Evolutionary conservation across 768 basidiomycete species (phyloP).

Genomic region (Collybia mongolica): DNA sequence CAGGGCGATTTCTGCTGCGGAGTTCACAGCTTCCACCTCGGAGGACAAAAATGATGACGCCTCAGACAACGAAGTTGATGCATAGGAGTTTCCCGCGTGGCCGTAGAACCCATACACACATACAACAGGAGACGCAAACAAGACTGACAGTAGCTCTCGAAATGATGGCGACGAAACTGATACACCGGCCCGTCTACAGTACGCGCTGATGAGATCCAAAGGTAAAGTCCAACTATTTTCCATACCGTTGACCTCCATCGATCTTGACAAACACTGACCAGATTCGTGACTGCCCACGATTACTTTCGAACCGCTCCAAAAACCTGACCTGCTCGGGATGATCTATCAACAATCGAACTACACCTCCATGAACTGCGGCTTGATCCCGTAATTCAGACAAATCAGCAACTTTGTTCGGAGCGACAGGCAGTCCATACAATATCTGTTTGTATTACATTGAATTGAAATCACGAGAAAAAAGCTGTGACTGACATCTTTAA

Average conservation of each 20-base stretch:
- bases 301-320: constrained; percentile 58
- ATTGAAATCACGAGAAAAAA: not conserved
- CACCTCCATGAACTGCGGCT: constrained; percentile 52
- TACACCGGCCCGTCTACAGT: constrained; percentile 70
- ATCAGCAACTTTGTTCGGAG: constrained; percentile 69
- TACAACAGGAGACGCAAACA: constrained; percentile 54
- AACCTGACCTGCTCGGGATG: constrained; percentile 69
- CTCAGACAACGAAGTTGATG: constrained; percentile 63
- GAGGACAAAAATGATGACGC: constrained; percentile 64
- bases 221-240: not conserved
- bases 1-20: constrained; percentile 56
- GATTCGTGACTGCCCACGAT: constrained; percentile 32
- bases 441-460: constrained; percentile 43
- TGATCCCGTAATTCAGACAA: constrained; percentile 59
- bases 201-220: not conserved
- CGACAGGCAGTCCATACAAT: constrained; percentile 76
- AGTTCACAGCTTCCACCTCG: constrained; percentile 72
- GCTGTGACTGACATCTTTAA: constrained; percentile 64
- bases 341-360: constrained; percentile 71
- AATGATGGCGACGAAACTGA: constrained; percentile 53
- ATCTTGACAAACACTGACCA: constrained; percentile 86
- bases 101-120: constrained; percentile 83
- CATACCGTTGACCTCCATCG: constrained; percentile 76
- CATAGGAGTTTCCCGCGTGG: constrained; percentile 78
- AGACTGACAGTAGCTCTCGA: constrained; percentile 46